Conservation (phyloP, 345 rosid species). For the Citrus medica region DNA sequence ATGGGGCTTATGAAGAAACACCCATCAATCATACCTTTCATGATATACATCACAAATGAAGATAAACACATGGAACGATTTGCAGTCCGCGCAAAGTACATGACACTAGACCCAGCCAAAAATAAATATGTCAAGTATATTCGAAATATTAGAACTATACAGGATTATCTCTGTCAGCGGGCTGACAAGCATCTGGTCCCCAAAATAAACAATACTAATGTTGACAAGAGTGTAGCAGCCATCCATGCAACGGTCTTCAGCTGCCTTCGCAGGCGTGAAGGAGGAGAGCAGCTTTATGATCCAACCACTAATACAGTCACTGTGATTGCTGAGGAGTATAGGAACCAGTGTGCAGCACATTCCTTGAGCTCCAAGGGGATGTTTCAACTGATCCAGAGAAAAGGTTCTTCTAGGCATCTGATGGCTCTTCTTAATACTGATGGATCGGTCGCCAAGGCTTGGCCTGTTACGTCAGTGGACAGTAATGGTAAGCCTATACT, state of each 20-base stretch:
- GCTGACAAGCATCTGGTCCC: conserved; percentile 99
- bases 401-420: conserved; percentile 92
- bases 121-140: conserved; percentile 96
- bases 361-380: conserved; percentile 94
- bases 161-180: conserved; percentile 85
- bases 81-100: conserved; percentile 99
- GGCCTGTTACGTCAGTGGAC: conserved; percentile 74
- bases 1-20: conserved; percentile 99
- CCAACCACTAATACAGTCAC: conserved; percentile 70
- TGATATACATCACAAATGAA: conserved; percentile 93
- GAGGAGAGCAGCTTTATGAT: conserved; percentile 87
- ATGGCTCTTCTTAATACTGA: conserved; percentile 97
- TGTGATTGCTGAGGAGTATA: conserved; percentile 81
- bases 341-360: conserved; percentile 90
- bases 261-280: conserved; percentile 86
- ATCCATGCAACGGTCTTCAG: conserved; percentile 97
- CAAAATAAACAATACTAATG: conserved; percentile 94
- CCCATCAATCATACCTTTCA: conserved; percentile 95
- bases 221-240: conserved; percentile 93
- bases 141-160: conserved; percentile 89
- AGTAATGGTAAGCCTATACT: conserved; percentile 43
- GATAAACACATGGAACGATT: conserved; percentile 97
- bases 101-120: conserved; percentile 95
- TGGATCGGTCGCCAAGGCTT: conserved; percentile 93
- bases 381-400: conserved; percentile 94